Conservation (phyloP, 805 yeast genomes). For the Barnettozyma populi region DNA sequence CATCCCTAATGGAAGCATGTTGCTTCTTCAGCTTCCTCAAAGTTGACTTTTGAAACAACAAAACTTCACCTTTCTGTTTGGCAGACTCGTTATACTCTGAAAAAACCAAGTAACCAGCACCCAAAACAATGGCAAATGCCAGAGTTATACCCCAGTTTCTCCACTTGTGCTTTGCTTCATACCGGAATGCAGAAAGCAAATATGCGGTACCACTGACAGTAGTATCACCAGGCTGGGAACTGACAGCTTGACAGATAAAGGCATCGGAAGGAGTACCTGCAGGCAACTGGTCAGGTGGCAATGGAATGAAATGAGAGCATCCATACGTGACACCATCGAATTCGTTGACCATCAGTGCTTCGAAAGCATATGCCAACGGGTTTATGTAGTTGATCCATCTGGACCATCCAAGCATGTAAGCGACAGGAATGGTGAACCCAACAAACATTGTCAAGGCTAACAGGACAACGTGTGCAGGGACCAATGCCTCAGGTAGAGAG, state of each 20-base stretch:
- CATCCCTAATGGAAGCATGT: slow-evolving; percentile 23
- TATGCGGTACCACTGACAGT: slow-evolving; percentile 49
- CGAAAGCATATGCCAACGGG: slow-evolving; percentile 51
- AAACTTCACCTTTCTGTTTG: slow-evolving; percentile 64
- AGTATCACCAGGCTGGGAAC: slow-evolving; percentile 46
- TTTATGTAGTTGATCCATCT: slow-evolving; percentile 55
- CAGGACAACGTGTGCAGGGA: slow-evolving; percentile 45
- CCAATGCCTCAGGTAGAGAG: slow-evolving; percentile 47
- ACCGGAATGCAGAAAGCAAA: slow-evolving; percentile 38
- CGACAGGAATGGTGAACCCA: slow-evolving; percentile 52
- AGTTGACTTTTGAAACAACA: slow-evolving; percentile 49
- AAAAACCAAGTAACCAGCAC: slow-evolving; percentile 44
- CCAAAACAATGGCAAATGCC: slow-evolving; percentile 46
- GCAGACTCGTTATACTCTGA: slow-evolving; percentile 59
- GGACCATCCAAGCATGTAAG: slow-evolving; percentile 53
- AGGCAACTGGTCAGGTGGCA: too few species aligned
- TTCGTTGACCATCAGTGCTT: slow-evolving; percentile 50
- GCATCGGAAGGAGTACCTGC: slow-evolving; percentile 23
- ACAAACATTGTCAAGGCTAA: slow-evolving; percentile 42
- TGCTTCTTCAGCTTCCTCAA: slow-evolving; percentile 42
- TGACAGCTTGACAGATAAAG: slow-evolving; percentile 50
- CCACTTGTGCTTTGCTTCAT: slow-evolving; percentile 47
- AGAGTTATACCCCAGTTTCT: slow-evolving; percentile 63
- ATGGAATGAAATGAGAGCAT: slow-evolving; percentile 47
- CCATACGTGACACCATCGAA: slow-evolving; percentile 37